Base-by-base conservation (phyloP, 495 filamentous ascomycete genomes). In the Tuber umbilicatum region DNA sequence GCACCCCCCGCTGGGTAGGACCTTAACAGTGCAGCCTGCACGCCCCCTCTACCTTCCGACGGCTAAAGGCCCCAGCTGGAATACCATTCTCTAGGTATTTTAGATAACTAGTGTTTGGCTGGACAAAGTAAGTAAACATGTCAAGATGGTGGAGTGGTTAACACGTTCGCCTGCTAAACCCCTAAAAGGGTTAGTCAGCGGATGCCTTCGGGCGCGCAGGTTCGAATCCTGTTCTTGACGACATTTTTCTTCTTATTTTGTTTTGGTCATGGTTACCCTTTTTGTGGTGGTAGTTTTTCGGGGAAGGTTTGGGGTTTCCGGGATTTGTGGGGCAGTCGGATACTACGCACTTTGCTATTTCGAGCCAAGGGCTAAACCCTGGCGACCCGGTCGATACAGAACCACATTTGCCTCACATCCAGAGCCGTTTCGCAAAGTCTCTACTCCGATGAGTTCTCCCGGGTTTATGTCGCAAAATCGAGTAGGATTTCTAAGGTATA, bases 131-230 rank as follows among this genome's bases (percentile, higher is more conserved):
- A 10, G 10, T 14, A 60, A 37, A 0, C 10, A 67, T 64, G 80
- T 78, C 79, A 81, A 81, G 71, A 79, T 81, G 80, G 79, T 81
- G 76, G 79, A 81, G 79, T 81, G 77, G 79, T 81, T 81, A 81
- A 81, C 79, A 81, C 79, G 79, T 81, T 81, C 79, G 79, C 79
- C 79, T 81, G 79, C 79, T 81, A 79, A 73, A 17, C 16, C 17
- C 55, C 19, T 2, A 5, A 31, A 31, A 16, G 16, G 55, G 12
- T 50, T 73, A 76, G 76, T 73, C 31, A 81, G 79, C 79, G 79
- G 79, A 81, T 81, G 79, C 79, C 79, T 81, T 81, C 77, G 79
- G 79, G 79, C 79, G 74, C 79, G 79, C 77, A 81, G 78, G 79
- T 79, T 81, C 79, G 79, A 81, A 81, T 81, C 77, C 78, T 81